A percentile compares a stretch with the other conserved stretches of the same genome.
Evolutionary conservation across 805 yeast species (phyloP).

Genomic region (Candida alai): DNA sequence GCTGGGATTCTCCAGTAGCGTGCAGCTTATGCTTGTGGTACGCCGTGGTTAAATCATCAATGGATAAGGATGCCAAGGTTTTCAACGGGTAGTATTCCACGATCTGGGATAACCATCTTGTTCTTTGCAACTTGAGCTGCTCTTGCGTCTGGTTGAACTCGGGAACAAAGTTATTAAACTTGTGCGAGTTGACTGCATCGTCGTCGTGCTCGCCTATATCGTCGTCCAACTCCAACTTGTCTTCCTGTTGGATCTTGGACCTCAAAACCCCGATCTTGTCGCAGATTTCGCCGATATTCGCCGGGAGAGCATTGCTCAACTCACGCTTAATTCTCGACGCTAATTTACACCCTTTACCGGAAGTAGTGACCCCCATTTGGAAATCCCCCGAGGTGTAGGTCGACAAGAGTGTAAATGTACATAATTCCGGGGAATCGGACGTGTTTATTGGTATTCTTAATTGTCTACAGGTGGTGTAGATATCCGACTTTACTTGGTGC

Average conservation of each 20-base stretch:
- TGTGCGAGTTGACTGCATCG: constrained; percentile 59
- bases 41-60: constrained; percentile 51
- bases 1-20: constrained; percentile 1
- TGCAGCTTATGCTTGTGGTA: constrained; percentile 23
- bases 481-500: constrained; percentile 27
- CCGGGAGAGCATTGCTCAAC: constrained; percentile 59
- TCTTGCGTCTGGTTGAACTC: constrained; percentile 55
- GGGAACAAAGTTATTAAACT: constrained; percentile 57
- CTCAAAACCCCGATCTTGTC: constrained; percentile 66
- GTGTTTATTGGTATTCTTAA: constrained; percentile 81
- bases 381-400: constrained; percentile 68
- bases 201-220: constrained; percentile 59
- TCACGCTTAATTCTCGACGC: constrained; percentile 80
- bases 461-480: constrained; percentile 50
- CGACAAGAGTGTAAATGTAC: constrained; percentile 75
- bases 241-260: constrained; percentile 49
- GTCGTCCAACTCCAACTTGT: constrained; percentile 29
- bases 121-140: constrained; percentile 52
- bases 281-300: constrained; percentile 66
- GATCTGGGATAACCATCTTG: constrained; percentile 84
- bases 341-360: constrained; percentile 85
- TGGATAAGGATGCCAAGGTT: constrained; percentile 54
- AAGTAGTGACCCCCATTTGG: constrained; percentile 79
- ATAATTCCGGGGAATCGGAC: constrained; percentile 64
- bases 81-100: constrained; percentile 86